These are phyloP conservation scores for Grigorovia yakushimaensis DNA, from an alignment of 805 yeast species.

Conservation along the genomic window DNA sequence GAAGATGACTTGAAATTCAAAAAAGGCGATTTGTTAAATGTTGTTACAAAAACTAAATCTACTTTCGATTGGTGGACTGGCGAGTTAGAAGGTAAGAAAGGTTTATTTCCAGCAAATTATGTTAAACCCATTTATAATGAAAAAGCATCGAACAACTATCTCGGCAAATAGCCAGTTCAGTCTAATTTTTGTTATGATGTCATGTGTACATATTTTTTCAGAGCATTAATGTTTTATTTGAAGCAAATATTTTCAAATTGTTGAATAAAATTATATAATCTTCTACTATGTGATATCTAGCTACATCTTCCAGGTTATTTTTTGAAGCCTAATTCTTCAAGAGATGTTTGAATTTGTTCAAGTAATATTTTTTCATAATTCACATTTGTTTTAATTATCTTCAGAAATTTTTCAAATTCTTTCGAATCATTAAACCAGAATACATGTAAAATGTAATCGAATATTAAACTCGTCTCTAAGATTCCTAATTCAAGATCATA, in stretches of 20 bases:
- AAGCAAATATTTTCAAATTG: too few relatives aligned
- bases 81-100: constrained; percentile 67
- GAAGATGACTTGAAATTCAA: constrained; percentile 85
- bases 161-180: too few relatives aligned
- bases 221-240: too few relatives aligned
- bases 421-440: constrained; percentile 28
- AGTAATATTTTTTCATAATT: constrained; percentile 19
- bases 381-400: constrained; percentile 13
- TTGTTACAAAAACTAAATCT: constrained; percentile 75
- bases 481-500: constrained; percentile 28
- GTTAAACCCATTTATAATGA: constrained; percentile 50
- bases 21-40: constrained; percentile 88
- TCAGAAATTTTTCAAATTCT: constrained; percentile 15
- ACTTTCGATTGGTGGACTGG: constrained; percentile 99
- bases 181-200: too few relatives aligned
- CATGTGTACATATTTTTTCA: too few relatives aligned
- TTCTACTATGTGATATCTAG: not conserved
- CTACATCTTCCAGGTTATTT: not conserved
- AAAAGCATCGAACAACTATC: too few relatives aligned
- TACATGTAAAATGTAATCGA: constrained; percentile 30
- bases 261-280: too few relatives aligned
- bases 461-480: constrained; percentile 24
- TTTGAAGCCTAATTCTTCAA: not conserved
- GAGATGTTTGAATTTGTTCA: constrained; percentile 18
- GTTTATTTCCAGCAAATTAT: constrained; percentile 95